These are phyloP conservation scores for Yarrowia sp. DNA, from an alignment of 805 yeast species.

Conservation along the genomic window DNA sequence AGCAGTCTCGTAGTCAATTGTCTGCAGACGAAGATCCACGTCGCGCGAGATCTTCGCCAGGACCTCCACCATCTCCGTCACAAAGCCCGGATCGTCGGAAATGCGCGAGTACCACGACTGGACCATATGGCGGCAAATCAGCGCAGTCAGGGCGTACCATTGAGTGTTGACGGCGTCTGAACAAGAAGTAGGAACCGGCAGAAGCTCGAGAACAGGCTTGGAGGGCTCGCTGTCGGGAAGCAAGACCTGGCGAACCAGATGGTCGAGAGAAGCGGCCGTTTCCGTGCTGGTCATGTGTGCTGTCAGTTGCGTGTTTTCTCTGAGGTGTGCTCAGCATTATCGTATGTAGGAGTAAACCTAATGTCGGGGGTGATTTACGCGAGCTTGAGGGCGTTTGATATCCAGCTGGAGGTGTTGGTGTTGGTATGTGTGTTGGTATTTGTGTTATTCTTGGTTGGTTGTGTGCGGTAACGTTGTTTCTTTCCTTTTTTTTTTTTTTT, in stretches of 20 bases:
- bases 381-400: neutral
- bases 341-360: neutral
- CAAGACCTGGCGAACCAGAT: slow-evolving; percentile 17
- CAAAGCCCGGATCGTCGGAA: slow-evolving; percentile 46
- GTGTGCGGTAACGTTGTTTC: too few relatives aligned
- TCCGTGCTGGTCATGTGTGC: neutral
- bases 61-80: slow-evolving; percentile 43
- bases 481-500: too few relatives aligned
- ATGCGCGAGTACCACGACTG: slow-evolving; percentile 47
- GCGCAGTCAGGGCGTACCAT: slow-evolving; percentile 48
- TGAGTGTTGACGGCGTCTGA: slow-evolving; percentile 45
- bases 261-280: slow-evolving; percentile 1
- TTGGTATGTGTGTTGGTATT: too few relatives aligned
- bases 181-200: neutral
- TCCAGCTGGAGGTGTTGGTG: too few relatives aligned
- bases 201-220: neutral
- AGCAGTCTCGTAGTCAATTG: slow-evolving; percentile 41
- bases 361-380: neutral
- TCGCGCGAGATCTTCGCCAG: slow-evolving; percentile 44
- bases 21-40: slow-evolving; percentile 38
- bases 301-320: neutral
- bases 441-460: too few relatives aligned
- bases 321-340: neutral
- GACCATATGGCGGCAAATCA: slow-evolving; percentile 49
- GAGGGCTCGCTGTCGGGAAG: slow-evolving; percentile 7